Base-by-base conservation (phyloP, 1,284 basidiomycete species). In the Microbotryum lychnidis-dioicae region DNA sequence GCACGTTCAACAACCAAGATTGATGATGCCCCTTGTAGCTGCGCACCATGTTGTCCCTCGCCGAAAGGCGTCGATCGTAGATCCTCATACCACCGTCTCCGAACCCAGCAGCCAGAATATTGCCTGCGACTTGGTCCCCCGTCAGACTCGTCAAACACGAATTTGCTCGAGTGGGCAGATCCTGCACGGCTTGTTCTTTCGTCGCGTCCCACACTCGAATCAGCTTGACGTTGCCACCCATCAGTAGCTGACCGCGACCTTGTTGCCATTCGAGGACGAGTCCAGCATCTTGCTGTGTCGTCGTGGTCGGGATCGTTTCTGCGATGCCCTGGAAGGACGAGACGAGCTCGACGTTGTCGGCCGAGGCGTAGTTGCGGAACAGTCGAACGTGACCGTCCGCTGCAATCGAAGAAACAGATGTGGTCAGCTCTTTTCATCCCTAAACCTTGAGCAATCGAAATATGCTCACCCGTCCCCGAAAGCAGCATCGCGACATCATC, bases 161-260 rank as follows among this genome's bases (percentile, higher is more conserved):
- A 53, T 92, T 89, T 1, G 89, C 86, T 64, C 91, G 84, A 0
- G 96, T 98, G 37, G 88, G 84, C 60, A 97, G 78, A 71, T 92
- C 89, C 87, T 91, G 70, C 6, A 31, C 54, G 58, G 37, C 57
- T 68, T 65, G 60, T 70, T 98, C 94, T 16, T 89, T 87, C 69
- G 91, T 86, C 14, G 92, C 93, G 74, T 98, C 94, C 96, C 96
- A 98, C 1, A 93, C 81, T 56, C 91, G 82, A 62, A 99, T 86
- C 44, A 87, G 85, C 60, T 86, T 84, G 54, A 90, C 88, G 75
- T 98, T 94, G 8, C 96, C 96, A 12, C 89, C 90, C 14, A 91
- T 86, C 16, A 97, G 78, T 37, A 98, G 77, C 47, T 85, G 84
- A 0, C 94, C 96, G 33, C 85, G 82, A 6, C 82, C 81, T 76